phyloP scores from a whole-genome alignment of 768 basidiomycete species.

The Leccinum longicurvipes region DNA sequence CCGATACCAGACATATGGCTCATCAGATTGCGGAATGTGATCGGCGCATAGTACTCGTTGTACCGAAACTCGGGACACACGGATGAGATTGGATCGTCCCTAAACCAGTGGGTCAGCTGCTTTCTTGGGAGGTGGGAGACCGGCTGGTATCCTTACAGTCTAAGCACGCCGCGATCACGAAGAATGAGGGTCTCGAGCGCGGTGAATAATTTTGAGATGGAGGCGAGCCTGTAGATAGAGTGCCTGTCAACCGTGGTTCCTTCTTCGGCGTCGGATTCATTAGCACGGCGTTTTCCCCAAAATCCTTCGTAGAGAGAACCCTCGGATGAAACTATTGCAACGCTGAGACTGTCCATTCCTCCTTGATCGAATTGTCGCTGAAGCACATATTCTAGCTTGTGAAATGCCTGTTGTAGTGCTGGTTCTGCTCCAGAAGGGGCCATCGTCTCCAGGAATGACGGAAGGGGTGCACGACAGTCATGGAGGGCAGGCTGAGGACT shows the following conservation, averaged over 20 bases:
- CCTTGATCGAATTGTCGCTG: conserved; percentile 22
- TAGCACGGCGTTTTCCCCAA: conserved; percentile 42
- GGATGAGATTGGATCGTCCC: conserved; percentile 48
- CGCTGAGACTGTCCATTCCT: conserved; percentile 48
- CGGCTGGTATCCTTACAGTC: conserved; percentile 27
- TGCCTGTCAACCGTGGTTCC: conserved; percentile 34
- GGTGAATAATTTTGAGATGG: conserved; percentile 50
- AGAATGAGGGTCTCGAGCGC: conserved; percentile 47
- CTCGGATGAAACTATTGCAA: conserved; percentile 45
- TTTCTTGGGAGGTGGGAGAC: neutral
- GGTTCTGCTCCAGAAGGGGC: conserved; percentile 14
- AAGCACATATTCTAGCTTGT: conserved; percentile 5
- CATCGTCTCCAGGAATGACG: conserved; percentile 11
- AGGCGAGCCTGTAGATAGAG: conserved; percentile 51
- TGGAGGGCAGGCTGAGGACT: neutral
- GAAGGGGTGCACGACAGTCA: conserved; percentile 18
- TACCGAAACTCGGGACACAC: conserved; percentile 23
- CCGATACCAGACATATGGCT: conserved; percentile 38
- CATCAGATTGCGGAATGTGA: conserved; percentile 41
- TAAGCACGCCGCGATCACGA: conserved; percentile 41
- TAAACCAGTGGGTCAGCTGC: neutral
- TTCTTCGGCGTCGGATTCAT: conserved; percentile 34
- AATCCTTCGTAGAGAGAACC: conserved; percentile 45
- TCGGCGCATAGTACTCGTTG: conserved; percentile 23
- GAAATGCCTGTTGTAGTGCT: conserved; percentile 7